Percentiles rank a stretch among this genome's conserved stretches.
Conservation (phyloP, 352 stramenopile genomes). For the Peronospora destructor region DNA sequence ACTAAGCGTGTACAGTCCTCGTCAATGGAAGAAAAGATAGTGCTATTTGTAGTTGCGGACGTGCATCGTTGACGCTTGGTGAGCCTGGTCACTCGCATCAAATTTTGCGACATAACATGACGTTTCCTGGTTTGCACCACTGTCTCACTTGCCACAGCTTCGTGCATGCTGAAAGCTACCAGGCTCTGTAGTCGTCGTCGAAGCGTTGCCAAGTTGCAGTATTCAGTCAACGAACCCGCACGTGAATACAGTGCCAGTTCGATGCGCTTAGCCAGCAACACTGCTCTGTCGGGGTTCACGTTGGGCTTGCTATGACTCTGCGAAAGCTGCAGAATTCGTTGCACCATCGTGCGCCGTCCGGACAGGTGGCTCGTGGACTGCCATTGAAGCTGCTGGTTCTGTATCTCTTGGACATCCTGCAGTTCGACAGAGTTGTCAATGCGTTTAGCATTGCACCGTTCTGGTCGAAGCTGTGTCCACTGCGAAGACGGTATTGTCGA, state of each 20-base stretch:
- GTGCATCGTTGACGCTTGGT: slow-evolving; percentile 39
- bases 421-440: slow-evolving; percentile 13
- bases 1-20: slow-evolving; percentile 52
- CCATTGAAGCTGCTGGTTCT: slow-evolving; percentile 34
- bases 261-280: slow-evolving; percentile 60
- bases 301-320: slow-evolving; percentile 18
- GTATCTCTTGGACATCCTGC: slow-evolving; percentile 9
- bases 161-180: slow-evolving; percentile 59
- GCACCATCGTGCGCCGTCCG: slow-evolving; percentile 58
- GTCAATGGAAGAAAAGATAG: slow-evolving; percentile 25
- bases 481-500: slow-evolving; percentile 15
- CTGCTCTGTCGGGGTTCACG: slow-evolving; percentile 10
- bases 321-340: slow-evolving; percentile 63
- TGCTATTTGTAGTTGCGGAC: slow-evolving; percentile 2
- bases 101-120: slow-evolving; percentile 17
- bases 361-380: slow-evolving; percentile 51
- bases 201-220: slow-evolving; percentile 61
- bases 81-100: slow-evolving; percentile 30
- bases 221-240: slow-evolving; percentile 57
- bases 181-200: slow-evolving; percentile 64
- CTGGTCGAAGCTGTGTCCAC: slow-evolving; percentile 23
- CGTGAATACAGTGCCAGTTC: slow-evolving; percentile 68
- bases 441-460: slow-evolving; percentile 22
- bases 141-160: slow-evolving; percentile 37
- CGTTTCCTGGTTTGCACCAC: slow-evolving; percentile 18